phyloP scores from a whole-genome alignment of 805 yeast species.

The Candida manassasensis region DNA sequence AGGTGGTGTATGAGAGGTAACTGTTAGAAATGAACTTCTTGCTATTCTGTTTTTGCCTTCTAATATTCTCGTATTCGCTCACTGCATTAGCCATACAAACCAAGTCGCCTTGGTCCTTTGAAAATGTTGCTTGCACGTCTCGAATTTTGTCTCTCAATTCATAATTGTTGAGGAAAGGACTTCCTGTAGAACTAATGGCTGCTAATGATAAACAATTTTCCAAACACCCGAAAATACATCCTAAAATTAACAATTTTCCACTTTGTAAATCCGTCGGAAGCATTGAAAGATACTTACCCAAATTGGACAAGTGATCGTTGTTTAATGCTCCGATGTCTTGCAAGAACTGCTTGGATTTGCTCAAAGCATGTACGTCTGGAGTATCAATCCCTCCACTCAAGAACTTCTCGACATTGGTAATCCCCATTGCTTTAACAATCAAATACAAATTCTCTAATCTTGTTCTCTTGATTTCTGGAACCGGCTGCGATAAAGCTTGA shows the following conservation, averaged over 20 bases:
- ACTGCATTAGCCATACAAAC: constrained; percentile 61
- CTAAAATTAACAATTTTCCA: constrained; percentile 75
- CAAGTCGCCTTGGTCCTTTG: constrained; percentile 67
- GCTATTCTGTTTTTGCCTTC: constrained; percentile 20
- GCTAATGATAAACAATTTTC: constrained; percentile 79
- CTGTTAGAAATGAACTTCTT: constrained; percentile 51
- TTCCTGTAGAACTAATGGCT: constrained; percentile 65
- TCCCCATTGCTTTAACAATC: constrained; percentile 85
- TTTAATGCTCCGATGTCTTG: constrained; percentile 70
- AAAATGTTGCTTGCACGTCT: constrained; percentile 31
- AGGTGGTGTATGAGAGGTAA: constrained; percentile 54
- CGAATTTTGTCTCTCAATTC: constrained; percentile 67
- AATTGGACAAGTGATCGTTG: constrained; percentile 50
- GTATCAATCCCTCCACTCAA: constrained; percentile 76
- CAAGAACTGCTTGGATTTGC: constrained; percentile 47
- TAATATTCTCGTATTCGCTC: constrained; percentile 42
- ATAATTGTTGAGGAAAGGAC: constrained; percentile 61
- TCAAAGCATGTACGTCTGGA: constrained; percentile 54
- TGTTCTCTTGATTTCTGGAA: constrained; percentile 85
- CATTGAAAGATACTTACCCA: constrained; percentile 75
- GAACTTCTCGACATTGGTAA: constrained; percentile 64
- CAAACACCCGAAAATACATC: constrained; percentile 78
- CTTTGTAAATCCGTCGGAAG: constrained; percentile 84
- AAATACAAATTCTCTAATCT: constrained; percentile 79
- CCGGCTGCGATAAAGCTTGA: constrained; percentile 64